A percentile compares a stretch with the other conserved stretches of the same genome.
These are phyloP conservation scores for Xylariaceae sp. DNA, from an alignment of 2,329 filamentous ascomycete species.

Conservation along the genomic window DNA sequence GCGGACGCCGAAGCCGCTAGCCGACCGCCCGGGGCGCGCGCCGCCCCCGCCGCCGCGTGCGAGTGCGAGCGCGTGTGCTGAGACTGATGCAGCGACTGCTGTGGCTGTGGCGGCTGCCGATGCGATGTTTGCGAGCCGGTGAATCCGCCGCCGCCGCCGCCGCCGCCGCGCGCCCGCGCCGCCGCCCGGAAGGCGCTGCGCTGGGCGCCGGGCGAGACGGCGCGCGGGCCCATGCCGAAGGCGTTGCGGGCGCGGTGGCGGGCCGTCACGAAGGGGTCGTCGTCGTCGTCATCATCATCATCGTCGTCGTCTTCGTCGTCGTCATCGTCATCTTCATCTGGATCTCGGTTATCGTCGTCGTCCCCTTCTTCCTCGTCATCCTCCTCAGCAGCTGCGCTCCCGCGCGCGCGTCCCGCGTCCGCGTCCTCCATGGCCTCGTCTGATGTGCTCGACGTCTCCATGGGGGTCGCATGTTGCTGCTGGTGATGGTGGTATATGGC, in stretches of 20 bases:
- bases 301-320: slow-evolving; percentile 9
- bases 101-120: slow-evolving; percentile 3
- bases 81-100: slow-evolving; percentile 5
- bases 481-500: not conserved
- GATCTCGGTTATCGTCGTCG: slow-evolving; percentile 6
- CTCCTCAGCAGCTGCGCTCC: slow-evolving; percentile 6
- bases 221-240: too few relatives aligned
- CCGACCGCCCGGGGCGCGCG: not conserved
- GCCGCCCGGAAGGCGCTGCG: slow-evolving; percentile 15
- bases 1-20: slow-evolving; percentile 4
- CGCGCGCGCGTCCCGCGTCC: not conserved
- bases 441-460: slow-evolving; percentile 17
- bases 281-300: slow-evolving; percentile 19
- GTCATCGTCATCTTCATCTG: slow-evolving; percentile 5
- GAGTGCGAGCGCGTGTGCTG: slow-evolving; percentile 4
- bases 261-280: slow-evolving; percentile 19
- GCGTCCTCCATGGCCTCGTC: slow-evolving; percentile 21
- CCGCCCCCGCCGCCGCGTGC: not conserved
- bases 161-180: slow-evolving; percentile 4
- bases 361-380: slow-evolving; percentile 11
- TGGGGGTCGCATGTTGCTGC: slow-evolving; percentile 4
- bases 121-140: not conserved
- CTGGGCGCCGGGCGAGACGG: slow-evolving; percentile 13
- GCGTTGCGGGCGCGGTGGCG: slow-evolving; percentile 11
- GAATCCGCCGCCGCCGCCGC: slow-evolving; percentile 5